phyloP scores from a whole-genome alignment of 2,329 filamentous ascomycete species.

The Cyphellophora attinorum region DNA sequence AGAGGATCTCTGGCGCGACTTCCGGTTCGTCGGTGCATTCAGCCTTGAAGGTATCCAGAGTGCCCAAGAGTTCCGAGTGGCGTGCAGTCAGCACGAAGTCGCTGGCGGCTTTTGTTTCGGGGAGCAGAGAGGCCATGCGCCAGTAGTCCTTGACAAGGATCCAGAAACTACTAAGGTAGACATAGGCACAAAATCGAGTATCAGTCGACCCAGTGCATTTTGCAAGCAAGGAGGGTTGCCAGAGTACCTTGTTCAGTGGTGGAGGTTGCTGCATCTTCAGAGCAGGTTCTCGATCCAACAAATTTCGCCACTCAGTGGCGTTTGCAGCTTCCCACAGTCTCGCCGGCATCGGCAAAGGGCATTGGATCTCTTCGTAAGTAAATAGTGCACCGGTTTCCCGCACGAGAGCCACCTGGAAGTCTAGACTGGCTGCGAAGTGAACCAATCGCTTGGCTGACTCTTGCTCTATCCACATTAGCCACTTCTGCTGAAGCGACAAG shows the following conservation, averaged over 20 bases:
- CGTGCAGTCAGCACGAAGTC: too few relatives aligned
- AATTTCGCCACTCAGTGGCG: not conserved
- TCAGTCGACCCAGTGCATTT: too few relatives aligned
- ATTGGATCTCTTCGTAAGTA: constrained; percentile 6
- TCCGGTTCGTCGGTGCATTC: not conserved
- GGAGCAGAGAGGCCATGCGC: too few relatives aligned
- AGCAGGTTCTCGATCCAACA: not conserved
- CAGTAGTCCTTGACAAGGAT: not conserved
- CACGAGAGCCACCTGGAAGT: constrained; percentile 58
- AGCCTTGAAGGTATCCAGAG: too few relatives aligned
- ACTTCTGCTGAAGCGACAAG: constrained; percentile 12
- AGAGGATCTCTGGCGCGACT: not conserved
- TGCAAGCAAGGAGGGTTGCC: too few relatives aligned
- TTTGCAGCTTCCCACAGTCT: not conserved
- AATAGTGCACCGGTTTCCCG: constrained; percentile 48
- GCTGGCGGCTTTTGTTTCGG: too few relatives aligned
- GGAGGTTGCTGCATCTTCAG: not conserved
- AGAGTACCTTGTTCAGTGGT: not conserved
- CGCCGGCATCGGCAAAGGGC: not conserved
- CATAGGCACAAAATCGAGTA: too few relatives aligned
- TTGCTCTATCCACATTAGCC: constrained; percentile 21
- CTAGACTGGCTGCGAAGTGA: constrained; percentile 56
- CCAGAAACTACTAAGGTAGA: not conserved
- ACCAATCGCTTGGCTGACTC: constrained; percentile 40
- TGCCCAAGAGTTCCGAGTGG: too few relatives aligned